Percentiles rank a stretch among this genome's conserved stretches.
Evolutionary conservation across 1,139 yeast species (phyloP).

Genomic region (Yarrowia galli): DNA sequence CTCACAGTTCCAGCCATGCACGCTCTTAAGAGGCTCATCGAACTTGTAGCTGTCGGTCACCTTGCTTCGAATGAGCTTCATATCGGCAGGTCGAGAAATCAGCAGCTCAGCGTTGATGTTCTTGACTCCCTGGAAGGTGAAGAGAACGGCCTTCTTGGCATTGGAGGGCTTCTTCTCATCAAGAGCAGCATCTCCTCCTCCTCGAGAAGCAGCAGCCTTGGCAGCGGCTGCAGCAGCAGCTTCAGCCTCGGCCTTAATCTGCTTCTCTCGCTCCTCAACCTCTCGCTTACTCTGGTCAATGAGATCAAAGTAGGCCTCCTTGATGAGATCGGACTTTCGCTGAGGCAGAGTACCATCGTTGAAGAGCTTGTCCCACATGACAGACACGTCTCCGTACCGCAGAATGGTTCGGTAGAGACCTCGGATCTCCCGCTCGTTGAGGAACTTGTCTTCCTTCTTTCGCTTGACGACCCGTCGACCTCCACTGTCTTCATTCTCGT

Average conservation of each 20-base stretch:
- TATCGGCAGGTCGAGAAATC: conserved; percentile 80
- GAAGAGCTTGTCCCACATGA: conserved; percentile 86
- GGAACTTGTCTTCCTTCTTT: conserved; percentile 45
- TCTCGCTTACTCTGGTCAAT: conserved; percentile 66
- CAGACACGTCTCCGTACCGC: conserved; percentile 78
- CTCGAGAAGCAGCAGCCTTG: conserved; percentile 37
- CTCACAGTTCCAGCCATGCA: conserved; percentile 87
- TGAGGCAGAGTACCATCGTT: conserved; percentile 90
- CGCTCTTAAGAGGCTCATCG: conserved; percentile 69
- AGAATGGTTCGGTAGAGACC: conserved; percentile 84
- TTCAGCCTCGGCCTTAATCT: conserved; percentile 58
- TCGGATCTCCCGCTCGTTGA: conserved; percentile 87
- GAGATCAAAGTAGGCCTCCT: conserved; percentile 77
- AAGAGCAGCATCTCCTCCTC: conserved; percentile 36
- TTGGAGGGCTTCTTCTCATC: conserved; percentile 51
- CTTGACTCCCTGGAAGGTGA: conserved; percentile 88
- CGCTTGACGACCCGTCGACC: conserved; percentile 47
- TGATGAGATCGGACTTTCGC: conserved; percentile 82
- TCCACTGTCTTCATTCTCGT: conserved; percentile 49
- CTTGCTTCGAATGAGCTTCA: conserved; percentile 66
- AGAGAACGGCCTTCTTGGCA: conserved; percentile 77
- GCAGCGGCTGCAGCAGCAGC: conserved; percentile 42
- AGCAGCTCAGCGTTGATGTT: conserved; percentile 90
- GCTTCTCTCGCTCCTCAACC: conserved; percentile 67
- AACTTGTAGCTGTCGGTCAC: conserved; percentile 63